Conservation (phyloP, 352 stramenopile species). For the Phytophthora fragariae region DNA sequence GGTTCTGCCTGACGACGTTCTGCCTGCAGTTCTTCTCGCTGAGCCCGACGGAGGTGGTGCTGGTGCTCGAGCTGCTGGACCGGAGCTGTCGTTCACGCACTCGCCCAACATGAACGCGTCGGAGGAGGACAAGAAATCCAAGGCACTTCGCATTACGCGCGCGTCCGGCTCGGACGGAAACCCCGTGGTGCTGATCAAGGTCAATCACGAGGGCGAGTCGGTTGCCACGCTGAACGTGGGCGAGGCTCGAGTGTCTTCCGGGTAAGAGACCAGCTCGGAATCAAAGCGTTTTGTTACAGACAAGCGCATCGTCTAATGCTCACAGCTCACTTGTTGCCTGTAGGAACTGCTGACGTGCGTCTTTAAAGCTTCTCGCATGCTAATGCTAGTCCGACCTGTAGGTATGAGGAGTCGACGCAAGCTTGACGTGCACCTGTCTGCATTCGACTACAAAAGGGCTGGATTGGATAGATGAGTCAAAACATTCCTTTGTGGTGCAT, state of each 20-base stretch:
- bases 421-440: too few species aligned
- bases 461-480: too few species aligned
- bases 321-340: neutral
- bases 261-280: slow-evolving; percentile 20
- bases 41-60: slow-evolving; percentile 76
- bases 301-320: neutral
- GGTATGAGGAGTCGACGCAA: too few species aligned
- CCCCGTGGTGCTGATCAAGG: slow-evolving; percentile 63
- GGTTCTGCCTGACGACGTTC: slow-evolving; percentile 12
- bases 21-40: slow-evolving; percentile 80
- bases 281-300: neutral
- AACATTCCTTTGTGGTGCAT: too few species aligned
- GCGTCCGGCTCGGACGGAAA: slow-evolving; percentile 53
- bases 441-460: too few species aligned
- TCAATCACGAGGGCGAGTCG: slow-evolving; percentile 55
- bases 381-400: too few species aligned
- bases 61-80: slow-evolving; percentile 83
- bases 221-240: slow-evolving; percentile 70
- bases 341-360: slow-evolving; percentile 71
- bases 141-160: slow-evolving; percentile 63
- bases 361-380: too few species aligned
- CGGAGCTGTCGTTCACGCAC: slow-evolving; percentile 74
- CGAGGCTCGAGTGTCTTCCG: slow-evolving; percentile 64
- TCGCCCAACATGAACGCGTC: slow-evolving; percentile 83
- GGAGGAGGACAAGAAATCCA: slow-evolving; percentile 58